phyloP scores from a whole-genome alignment of 768 basidiomycete species.

The Dacryopinax spathularia region DNA sequence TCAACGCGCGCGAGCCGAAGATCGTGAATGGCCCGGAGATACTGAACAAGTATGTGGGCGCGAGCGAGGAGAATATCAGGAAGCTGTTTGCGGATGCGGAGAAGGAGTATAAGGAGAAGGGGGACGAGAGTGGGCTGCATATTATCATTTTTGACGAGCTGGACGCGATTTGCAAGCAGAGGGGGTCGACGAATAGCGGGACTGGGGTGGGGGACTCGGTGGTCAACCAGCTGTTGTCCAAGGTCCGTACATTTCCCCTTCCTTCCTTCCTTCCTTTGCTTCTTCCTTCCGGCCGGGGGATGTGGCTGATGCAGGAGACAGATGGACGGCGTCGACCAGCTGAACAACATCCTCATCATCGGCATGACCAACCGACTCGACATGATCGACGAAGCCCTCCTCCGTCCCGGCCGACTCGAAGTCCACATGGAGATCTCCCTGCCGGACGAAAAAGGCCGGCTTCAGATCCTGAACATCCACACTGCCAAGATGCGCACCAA shows the following conservation, averaged over 20 bases:
- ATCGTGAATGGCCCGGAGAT: slow-evolving; percentile 97
- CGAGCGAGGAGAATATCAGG: slow-evolving; percentile 92
- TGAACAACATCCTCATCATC: slow-evolving; percentile 98
- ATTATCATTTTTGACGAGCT: slow-evolving; percentile 99
- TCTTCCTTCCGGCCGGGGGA: neutral
- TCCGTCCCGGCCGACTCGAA: slow-evolving; percentile 95
- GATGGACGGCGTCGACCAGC: slow-evolving; percentile 99
- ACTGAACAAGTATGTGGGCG: slow-evolving; percentile 92
- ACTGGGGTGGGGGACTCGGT: slow-evolving; percentile 99
- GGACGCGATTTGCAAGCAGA: slow-evolving; percentile 97
- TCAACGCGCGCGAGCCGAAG: slow-evolving; percentile 95
- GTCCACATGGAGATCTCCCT: slow-evolving; percentile 99
- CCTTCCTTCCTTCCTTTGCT: neutral
- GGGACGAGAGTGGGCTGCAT: slow-evolving; percentile 90
- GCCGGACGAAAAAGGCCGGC: slow-evolving; percentile 82
- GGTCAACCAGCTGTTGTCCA: slow-evolving; percentile 94
- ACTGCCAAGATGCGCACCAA: slow-evolving; percentile 88
- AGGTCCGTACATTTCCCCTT: slow-evolving; percentile 37
- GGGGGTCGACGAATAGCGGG: slow-evolving; percentile 78
- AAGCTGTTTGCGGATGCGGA: slow-evolving; percentile 98
- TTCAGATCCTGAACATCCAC: slow-evolving; percentile 90
- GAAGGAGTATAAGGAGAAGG: slow-evolving; percentile 98
- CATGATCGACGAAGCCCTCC: slow-evolving; percentile 96
- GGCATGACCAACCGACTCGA: slow-evolving; percentile 98
- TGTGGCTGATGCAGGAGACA: slow-evolving; percentile 21